Evolutionary conservation across 371 early-diverging fungal genomes (phyloP).

Genomic region (Syncephalastrum sp.): DNA sequence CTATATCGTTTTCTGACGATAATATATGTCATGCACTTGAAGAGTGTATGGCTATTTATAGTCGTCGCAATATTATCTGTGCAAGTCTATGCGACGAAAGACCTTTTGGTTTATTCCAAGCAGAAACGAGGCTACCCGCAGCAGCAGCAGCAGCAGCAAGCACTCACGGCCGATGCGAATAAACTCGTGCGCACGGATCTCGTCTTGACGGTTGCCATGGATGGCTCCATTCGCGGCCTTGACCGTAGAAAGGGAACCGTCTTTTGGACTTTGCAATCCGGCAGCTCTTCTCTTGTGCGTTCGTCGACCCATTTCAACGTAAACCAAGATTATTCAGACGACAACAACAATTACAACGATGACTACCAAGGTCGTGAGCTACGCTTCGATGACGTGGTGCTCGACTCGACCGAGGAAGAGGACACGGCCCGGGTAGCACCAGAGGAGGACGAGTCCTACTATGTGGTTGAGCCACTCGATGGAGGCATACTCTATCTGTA

Average conservation of each 20-base stretch:
- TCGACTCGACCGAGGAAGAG: conserved; percentile 9
- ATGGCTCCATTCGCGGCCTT: conserved; percentile 48
- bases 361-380: neutral
- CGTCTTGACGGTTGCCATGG: conserved; percentile 37
- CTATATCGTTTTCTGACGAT: no score
- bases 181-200: conserved; percentile 27
- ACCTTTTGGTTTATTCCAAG: no score
- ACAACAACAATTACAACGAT: no score
- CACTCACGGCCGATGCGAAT: no score
- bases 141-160: no score
- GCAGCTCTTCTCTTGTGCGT: conserved; percentile 32
- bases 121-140: no score
- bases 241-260: conserved; percentile 32
- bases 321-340: no score
- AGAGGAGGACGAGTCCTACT: conserved; percentile 29
- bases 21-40: no score
- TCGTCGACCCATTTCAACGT: conserved; percentile 20
- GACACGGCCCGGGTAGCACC: neutral
- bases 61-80: no score
- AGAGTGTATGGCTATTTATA: no score
- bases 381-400: conserved; percentile 1
- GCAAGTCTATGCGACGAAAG: no score
- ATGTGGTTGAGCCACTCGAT: conserved; percentile 79
- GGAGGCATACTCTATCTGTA: conserved; percentile 73
- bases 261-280: conserved; percentile 38